Conservation (phyloP, 441 rosid genomes). For the Metrosideros polymorpha region DNA sequence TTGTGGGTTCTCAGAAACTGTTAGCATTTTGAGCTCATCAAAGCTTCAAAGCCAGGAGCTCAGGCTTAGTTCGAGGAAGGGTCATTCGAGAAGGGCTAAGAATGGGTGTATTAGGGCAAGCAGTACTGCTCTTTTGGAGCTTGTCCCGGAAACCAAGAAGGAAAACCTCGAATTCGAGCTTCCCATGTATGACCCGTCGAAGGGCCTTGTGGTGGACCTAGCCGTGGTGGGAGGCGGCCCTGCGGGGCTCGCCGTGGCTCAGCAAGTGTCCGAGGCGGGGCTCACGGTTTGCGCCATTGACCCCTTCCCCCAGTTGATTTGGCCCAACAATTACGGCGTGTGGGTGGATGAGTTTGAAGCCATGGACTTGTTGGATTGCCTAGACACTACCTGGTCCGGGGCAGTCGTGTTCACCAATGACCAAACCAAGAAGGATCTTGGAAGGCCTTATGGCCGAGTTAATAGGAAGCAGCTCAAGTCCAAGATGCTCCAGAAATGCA, state of each 20-base stretch:
- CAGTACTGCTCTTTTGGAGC: slow-evolving; percentile 64
- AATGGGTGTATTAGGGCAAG: slow-evolving; percentile 28
- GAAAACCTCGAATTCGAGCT: slow-evolving; percentile 84
- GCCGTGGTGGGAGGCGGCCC: slow-evolving; percentile 98
- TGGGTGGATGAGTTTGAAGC: slow-evolving; percentile 99
- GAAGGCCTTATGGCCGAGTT: slow-evolving; percentile 88
- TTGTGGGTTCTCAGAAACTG: slow-evolving; percentile 50
- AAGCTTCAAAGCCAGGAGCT: slow-evolving; percentile 24
- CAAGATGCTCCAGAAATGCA: slow-evolving; percentile 86
- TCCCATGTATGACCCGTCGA: slow-evolving; percentile 59
- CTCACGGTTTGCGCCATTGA: slow-evolving; percentile 82
- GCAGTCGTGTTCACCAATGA: slow-evolving; percentile 69
- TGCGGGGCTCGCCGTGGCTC: slow-evolving; percentile 94
- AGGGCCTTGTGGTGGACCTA: slow-evolving; percentile 54
- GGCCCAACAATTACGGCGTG: slow-evolving; percentile 97
- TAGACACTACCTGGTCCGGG: slow-evolving; percentile 88
- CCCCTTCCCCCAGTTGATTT: slow-evolving; percentile 76
- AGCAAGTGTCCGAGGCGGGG: slow-evolving; percentile 86
- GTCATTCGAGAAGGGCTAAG: slow-evolving; percentile 9
- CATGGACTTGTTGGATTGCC: slow-evolving; percentile 90
- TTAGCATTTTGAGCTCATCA: slow-evolving; percentile 21
- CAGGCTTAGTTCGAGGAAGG: slow-evolving; percentile 25
- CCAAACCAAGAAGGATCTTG: slow-evolving; percentile 44
- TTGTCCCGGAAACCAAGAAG: slow-evolving; percentile 81
- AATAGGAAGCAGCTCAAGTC: slow-evolving; percentile 82